These are phyloP conservation scores for Canariomyces notabilis DNA, from an alignment of 2,329 filamentous ascomycete genomes.

Conservation along the genomic window DNA sequence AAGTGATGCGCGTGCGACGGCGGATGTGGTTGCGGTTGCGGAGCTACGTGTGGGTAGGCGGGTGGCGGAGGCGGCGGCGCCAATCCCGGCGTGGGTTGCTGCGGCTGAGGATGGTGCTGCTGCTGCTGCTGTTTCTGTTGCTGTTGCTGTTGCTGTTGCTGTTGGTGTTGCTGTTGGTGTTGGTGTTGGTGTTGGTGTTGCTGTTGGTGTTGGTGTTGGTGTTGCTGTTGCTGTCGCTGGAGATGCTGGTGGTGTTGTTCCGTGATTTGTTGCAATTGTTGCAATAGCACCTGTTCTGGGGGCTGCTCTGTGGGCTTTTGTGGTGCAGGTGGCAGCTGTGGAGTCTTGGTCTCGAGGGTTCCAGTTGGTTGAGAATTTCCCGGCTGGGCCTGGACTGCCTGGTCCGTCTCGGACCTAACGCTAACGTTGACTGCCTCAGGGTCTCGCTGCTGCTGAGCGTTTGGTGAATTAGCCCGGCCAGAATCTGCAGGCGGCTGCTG, in stretches of 20 bases:
- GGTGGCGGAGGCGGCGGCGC: neutral
- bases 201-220: neutral
- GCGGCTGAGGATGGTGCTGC: neutral
- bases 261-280: too few species aligned
- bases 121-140: neutral
- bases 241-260: neutral
- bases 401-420: too few species aligned
- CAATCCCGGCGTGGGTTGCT: neutral
- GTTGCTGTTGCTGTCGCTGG: neutral
- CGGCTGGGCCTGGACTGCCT: slow-evolving; percentile 14
- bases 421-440: slow-evolving; percentile 19
- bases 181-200: slow-evolving; percentile 7
- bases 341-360: neutral
- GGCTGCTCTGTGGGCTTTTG: slow-evolving; percentile 1
- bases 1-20: slow-evolving; percentile 3
- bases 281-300: neutral
- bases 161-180: neutral
- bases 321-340: neutral
- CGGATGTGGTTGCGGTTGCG: slow-evolving; percentile 5
- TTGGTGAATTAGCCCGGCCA: neutral
- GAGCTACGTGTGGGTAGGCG: neutral
- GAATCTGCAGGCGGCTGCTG: slow-evolving; percentile 1
- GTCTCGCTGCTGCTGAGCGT: slow-evolving; percentile 15
- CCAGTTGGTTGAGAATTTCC: slow-evolving; percentile 5
- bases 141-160: neutral